Evolutionary conservation across 2,329 filamentous ascomycete species (phyloP), one percentile per base, ranked within the genome.

Genomic region (Huntiella moniliformis): DNA sequence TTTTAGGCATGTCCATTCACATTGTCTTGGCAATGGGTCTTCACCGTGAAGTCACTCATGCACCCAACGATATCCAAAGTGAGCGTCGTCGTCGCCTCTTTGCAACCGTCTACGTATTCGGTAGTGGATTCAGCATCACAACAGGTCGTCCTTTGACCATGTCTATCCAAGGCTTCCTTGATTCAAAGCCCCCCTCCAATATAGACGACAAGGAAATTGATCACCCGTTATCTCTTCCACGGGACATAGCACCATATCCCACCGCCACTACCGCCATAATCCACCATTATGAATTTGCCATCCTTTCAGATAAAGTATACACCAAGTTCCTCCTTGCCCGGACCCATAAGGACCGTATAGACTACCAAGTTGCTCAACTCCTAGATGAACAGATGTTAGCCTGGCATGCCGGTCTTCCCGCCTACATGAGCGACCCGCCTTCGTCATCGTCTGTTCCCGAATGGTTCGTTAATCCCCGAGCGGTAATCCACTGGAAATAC

Each of bases 21-120:
- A 67, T 71, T 61, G 67, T 67, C 0, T 58, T 71, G 37, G 65
- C 67, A 0, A 52, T 71, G 5, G 68, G 68, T 0, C 56, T 72
- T 2, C 67, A 71, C 51, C 63, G 63, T n/a, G 66, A 70, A 42
- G 57, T 62, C 5, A 54, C 56, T 3, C 56, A 55, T 2, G 55
- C 53, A 46, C 56, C 55, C 22, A 57, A 61, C 17, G 56, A 57
- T 2, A 54, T 60, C 2, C 54, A 58, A 2, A 58, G 56, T 16
- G 61, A 63, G 38, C 57, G 60, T 7, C 56, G 60, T 13, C 53
- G 61, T 2, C 55, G 60, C 32, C 55, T 61, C 1, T 64, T 61
- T 56, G 63, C 61, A 58, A 56, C 56, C 3, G 47, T 63, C 3
- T 67, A 62, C 46, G 59, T 62, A n/a, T 66, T 68, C 46, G 64